These are phyloP conservation scores for Colletotrichum tropicale DNA, from an alignment of 2,329 filamentous ascomycete genomes.

Conservation along the genomic window DNA sequence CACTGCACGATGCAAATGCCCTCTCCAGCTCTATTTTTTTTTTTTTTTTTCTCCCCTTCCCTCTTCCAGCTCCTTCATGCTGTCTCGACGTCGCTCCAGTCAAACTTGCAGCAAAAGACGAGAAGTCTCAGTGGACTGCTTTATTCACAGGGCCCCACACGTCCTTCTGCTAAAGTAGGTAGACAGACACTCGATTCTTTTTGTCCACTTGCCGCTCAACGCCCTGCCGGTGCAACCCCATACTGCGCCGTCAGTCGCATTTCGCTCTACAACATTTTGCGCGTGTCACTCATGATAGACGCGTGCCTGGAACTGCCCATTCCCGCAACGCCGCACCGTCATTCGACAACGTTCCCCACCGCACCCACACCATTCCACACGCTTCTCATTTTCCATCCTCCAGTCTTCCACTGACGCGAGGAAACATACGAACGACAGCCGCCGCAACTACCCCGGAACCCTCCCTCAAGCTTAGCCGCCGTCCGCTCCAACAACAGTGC, in stretches of 20 bases:
- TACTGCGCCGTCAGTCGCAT: background rate
- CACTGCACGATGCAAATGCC: background rate
- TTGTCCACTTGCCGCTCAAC: background rate
- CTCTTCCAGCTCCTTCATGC: background rate
- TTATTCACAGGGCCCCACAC: background rate
- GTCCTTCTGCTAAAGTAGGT: background rate
- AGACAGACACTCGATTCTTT: background rate
- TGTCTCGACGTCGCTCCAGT: background rate
- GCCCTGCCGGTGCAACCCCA: background rate
- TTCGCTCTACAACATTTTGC: background rate
- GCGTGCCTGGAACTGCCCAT: constrained; percentile 11
- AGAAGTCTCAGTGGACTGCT: background rate
- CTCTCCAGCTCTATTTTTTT: background rate
- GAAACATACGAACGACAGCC: background rate
- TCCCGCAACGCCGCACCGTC: background rate
- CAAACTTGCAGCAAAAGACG: background rate
- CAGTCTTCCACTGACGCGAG: background rate
- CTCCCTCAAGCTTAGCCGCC: background rate
- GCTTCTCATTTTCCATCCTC: background rate
- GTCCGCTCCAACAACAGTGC: background rate
- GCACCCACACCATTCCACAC: background rate
- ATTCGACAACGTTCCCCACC: constrained; percentile 2
- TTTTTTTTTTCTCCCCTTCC: too few relatives aligned
- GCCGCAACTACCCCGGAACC: background rate
- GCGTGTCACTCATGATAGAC: background rate